phyloP scores from a whole-genome alignment of 192 early-diverging fungal genomes.

The Paraglomus brasilianum region DNA sequence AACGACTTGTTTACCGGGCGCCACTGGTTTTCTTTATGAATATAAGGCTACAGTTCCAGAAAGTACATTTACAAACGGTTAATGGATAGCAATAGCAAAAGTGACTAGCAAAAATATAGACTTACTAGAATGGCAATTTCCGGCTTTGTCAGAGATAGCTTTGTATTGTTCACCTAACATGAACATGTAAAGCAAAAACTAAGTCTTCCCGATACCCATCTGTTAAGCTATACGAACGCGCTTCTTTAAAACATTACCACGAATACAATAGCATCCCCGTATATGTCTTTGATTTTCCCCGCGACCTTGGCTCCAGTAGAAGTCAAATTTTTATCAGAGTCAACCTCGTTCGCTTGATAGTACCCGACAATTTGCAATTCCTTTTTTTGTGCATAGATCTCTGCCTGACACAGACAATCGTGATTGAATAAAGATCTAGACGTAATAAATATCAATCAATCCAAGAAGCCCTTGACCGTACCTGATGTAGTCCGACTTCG shows the following conservation, averaged over 20 bases:
- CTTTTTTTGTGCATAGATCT: conserved; percentile 52
- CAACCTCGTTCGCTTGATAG: conserved; percentile 60
- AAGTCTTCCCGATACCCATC: not conserved
- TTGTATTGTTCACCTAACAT: conserved; percentile 19
- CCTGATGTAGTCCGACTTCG: conserved; percentile 83
- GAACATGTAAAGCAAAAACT: not conserved
- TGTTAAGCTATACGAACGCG: conserved; percentile 32
- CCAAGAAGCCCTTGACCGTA: conserved; percentile 23
- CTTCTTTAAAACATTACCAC: conserved; percentile 53
- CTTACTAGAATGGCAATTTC: conserved; percentile 38
- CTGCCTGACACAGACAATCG: conserved; percentile 41
- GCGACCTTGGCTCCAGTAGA: conserved; percentile 52
- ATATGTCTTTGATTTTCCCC: conserved; percentile 45
- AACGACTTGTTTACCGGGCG: conserved; percentile 38
- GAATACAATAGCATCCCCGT: conserved; percentile 51
- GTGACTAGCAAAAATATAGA: conserved; percentile 5
- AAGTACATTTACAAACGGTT: not conserved
- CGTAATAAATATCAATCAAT: conserved; percentile 11
- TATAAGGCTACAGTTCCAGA: conserved; percentile 45
- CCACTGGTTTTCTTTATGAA: conserved; percentile 55
- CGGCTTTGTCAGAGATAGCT: conserved; percentile 21
- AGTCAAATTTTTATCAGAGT: conserved; percentile 44
- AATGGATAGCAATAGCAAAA: not conserved
- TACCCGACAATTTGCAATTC: conserved; percentile 58
- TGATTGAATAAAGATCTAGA: conserved; percentile 11